Evolutionary conservation across 1,284 basidiomycete genomes (phyloP), one percentile per base, ranked within the genome.

Genomic region (Puccinia hordei): DNA sequence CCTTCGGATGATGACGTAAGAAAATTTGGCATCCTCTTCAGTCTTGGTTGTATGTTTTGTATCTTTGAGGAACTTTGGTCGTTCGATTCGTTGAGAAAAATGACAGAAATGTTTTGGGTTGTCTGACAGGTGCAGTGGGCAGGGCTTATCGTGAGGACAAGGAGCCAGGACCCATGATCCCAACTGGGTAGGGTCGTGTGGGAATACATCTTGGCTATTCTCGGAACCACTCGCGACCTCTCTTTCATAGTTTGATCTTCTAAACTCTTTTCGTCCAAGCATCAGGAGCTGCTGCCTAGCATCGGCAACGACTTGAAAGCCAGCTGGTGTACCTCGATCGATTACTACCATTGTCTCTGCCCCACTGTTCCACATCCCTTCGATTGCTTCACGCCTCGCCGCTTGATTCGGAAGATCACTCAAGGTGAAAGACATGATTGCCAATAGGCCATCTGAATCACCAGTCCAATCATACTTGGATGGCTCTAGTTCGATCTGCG

Each of bases 101-200:
- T 91, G 90, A 84, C 96, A 98, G 49, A 91, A 88, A 61, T 87
- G 86, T 12, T 82, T 82, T 8, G 38, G 90, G 85, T 84, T 87
- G 61, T 85, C 85, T 3, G 84, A 85, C 12, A 83, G 87, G 17
- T 93, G 86, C 6, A 90, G 83, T 0, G 97, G 96, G 85, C 97
- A 99, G 33, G 88, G 88, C 19, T 88, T 88, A 85, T 99, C 95
- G 85, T 99, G 96, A 30, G 97, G 93, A 85, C 97, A 99, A 89
- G 95, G 86, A 4, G 81, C 82, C 1, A 59, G 80, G 3, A 79
- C 49, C 53, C 66, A 51, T 61, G 82, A 82, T 22, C 71, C 71
- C 17, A 55, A 38, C 13, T 38, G 13, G 3, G 53, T 15, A 6
- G 44, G 53, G 38, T 55, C 12, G 53, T 55, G 22, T 8, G 49